Percentiles rank a stretch among this genome's conserved stretches.
phyloP scores from a whole-genome alignment of 2,329 filamentous ascomycete genomes.

The Alternaria infectoria region DNA sequence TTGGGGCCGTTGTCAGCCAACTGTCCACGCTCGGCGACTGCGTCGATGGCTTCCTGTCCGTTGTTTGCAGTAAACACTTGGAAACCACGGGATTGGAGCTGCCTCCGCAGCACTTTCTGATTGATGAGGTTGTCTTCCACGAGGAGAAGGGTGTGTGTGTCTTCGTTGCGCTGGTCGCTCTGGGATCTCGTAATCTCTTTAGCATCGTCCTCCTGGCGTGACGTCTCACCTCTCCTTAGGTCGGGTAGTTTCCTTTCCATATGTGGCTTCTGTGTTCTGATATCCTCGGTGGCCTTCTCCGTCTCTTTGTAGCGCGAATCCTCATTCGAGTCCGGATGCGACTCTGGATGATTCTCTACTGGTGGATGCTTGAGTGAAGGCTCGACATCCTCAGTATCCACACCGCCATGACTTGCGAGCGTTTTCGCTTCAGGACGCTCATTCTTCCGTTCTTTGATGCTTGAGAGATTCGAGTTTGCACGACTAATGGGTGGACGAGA shows the following conservation, averaged over 20 bases:
- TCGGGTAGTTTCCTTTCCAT: constrained; percentile 20
- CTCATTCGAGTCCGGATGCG: constrained; percentile 28
- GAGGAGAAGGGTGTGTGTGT: constrained; percentile 45
- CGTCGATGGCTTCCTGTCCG: constrained; percentile 54
- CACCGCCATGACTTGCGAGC: constrained; percentile 13
- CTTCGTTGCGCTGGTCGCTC: constrained; percentile 21
- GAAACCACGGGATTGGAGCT: constrained; percentile 54
- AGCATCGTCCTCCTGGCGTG: constrained; percentile 28
- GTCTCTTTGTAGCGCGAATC: constrained; percentile 37
- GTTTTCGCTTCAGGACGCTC: constrained; percentile 19
- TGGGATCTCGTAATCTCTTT: constrained; percentile 27
- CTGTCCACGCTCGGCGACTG: constrained; percentile 40
- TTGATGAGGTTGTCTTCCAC: constrained; percentile 60
- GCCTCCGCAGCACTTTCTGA: constrained; percentile 57
- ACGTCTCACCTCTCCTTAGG: constrained; percentile 32
- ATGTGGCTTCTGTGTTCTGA: constrained; percentile 11
- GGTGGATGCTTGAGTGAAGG: constrained; percentile 42
- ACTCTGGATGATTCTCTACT: constrained; percentile 35
- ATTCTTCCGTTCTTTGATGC: constrained; percentile 30
- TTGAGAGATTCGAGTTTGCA: constrained; percentile 33
- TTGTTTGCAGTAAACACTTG: constrained; percentile 53
- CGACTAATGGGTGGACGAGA: constrained; percentile 37
- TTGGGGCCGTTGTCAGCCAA: constrained; percentile 12
- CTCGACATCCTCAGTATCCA: constrained; percentile 20
- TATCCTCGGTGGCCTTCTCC: constrained; percentile 14